Evolutionary conservation across 1,284 basidiomycete genomes (phyloP), one percentile per base, ranked within the genome.

Genomic region (Phylloporus gajari): DNA sequence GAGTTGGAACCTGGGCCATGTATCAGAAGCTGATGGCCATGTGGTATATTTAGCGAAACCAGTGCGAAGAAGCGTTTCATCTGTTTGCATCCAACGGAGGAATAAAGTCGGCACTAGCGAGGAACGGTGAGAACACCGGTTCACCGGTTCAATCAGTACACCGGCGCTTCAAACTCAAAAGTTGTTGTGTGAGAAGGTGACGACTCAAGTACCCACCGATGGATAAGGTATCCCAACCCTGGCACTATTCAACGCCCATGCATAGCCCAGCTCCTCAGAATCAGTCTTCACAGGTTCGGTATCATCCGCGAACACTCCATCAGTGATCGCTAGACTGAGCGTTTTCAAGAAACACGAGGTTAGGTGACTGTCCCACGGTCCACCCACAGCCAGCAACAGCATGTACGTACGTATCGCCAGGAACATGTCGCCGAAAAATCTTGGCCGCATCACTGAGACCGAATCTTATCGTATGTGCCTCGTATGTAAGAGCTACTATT

Each of bases 321-420:
- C 42, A 12, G 19, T 44, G 42, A 46, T 56, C 27, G 51, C n/a
- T 56, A 3, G 12, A 46, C 46, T 27, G 1, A 56, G n/a, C 25
- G 48, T 12, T 51, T 51, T 51, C 48, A n/a, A n/a, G 48, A 51
- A 51, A 51, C 51, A 27, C 25, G 13, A 27, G 21, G 51, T 56
- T n/a, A 27, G 23, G 51, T 56, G 51, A 56, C 27, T 25, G 51
- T 12, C 9, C 23, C 23, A 42, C 8, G 13, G 13, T 46, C 46
- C 13, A 23, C 19, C 21, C n/a, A 27, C 58, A 9, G 30, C 58
- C 21, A 13, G n/a, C 58, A 59, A 21, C 27, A 59, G 27, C 8
- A n/a, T 40, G 59, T 61, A 40, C 59, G 59, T 61, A 61, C 19
- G 25, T 61, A 61, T 61, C 59, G 32, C 32, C 35, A 61, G 59